Conservation (phyloP, 176 grass and related monocot species). For the Calamus simplicifolius region DNA sequence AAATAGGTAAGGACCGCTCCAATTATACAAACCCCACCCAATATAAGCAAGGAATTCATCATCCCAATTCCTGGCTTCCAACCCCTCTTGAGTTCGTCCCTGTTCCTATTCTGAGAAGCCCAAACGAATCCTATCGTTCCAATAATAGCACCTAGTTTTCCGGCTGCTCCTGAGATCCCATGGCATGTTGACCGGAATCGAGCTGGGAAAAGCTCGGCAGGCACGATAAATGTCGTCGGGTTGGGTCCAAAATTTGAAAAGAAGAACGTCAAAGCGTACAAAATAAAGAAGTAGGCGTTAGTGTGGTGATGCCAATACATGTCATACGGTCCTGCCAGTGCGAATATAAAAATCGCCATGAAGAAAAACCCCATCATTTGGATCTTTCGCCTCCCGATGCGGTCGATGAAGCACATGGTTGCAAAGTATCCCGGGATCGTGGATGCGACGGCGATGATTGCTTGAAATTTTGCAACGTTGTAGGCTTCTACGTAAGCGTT, state of each 20-base stretch:
- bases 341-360: conserved; percentile 47
- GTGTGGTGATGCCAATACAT: conserved; percentile 21
- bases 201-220: conserved; percentile 35
- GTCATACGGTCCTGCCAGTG: conserved; percentile 21
- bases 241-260: conserved; percentile 44
- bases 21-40: conserved; percentile 44
- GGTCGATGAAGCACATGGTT: conserved; percentile 33
- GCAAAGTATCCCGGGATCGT: conserved; percentile 39
- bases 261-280: conserved; percentile 36
- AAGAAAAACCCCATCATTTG: conserved; percentile 37
- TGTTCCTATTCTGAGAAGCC: conserved; percentile 23
- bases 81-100: not conserved
- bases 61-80: conserved; percentile 29
- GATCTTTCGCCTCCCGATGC: conserved; percentile 25
- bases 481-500: conserved; percentile 34
- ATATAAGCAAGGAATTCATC: conserved; percentile 47
- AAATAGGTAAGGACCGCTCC: conserved; percentile 39
- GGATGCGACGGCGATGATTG: conserved; percentile 28
- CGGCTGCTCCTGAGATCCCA: conserved; percentile 27
- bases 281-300: conserved; percentile 17
- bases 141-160: conserved; percentile 30
- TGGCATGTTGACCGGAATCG: conserved; percentile 33
- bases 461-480: conserved; percentile 36
- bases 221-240: conserved; percentile 30
- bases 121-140: conserved; percentile 32